phyloP scores from a whole-genome alignment of 2,329 filamentous ascomycete genomes.

The Cryphonectria radicalis region DNA sequence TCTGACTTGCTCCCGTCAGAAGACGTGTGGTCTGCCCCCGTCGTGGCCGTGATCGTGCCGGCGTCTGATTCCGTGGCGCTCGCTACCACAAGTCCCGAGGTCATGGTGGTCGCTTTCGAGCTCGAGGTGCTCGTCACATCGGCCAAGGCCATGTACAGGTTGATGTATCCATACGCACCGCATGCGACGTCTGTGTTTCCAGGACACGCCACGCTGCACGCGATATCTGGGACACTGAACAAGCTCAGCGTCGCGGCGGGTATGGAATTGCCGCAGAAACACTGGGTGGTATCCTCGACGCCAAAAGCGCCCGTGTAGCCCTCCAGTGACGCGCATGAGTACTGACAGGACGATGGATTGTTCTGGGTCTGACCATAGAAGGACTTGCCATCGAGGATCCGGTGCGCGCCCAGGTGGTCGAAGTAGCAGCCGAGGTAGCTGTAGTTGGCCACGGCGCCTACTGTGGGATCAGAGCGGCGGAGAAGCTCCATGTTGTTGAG shows the following conservation, averaged over 20 bases:
- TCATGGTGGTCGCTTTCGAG: not conserved
- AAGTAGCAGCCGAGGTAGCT: conserved; percentile 4
- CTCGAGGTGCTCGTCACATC: not conserved
- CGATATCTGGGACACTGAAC: not conserved
- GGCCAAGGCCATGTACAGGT: not conserved
- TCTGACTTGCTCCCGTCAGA: too few species aligned
- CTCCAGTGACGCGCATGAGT: not conserved
- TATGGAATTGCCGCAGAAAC: not conserved
- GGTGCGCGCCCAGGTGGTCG: not conserved
- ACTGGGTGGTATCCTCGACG: not conserved
- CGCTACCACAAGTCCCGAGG: not conserved
- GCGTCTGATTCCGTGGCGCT: not conserved
- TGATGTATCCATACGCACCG: conserved; percentile 4
- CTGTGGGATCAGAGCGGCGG: not conserved
- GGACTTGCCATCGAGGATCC: not conserved
- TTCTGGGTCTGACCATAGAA: not conserved
- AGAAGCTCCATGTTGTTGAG: not conserved
- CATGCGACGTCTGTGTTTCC: not conserved
- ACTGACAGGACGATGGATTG: not conserved
- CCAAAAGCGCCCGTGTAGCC: not conserved
- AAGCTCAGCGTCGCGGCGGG: not conserved
- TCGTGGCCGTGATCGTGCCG: not conserved
- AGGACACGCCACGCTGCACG: not conserved
- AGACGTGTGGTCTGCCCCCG: not conserved
- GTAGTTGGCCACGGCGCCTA: not conserved